Evolutionary conservation across 768 basidiomycete genomes (phyloP).

Genomic region (Tylopilus subfusipes): DNA sequence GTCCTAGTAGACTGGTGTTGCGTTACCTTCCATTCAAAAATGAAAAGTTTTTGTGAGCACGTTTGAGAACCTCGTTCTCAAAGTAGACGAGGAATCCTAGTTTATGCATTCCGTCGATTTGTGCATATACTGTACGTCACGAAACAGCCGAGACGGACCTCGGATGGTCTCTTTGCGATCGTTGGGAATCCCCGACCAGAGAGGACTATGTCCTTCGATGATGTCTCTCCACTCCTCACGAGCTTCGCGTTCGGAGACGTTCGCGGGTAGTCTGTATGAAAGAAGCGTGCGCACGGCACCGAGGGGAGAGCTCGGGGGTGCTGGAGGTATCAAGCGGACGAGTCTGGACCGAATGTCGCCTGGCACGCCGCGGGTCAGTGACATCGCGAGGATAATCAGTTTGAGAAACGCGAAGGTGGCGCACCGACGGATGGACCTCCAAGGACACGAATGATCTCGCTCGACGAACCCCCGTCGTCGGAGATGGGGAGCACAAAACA

Average conservation of each 20-base stretch:
- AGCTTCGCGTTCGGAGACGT: conserved; percentile 67
- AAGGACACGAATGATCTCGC: conserved; percentile 89
- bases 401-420: conserved; percentile 12
- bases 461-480: conserved; percentile 93
- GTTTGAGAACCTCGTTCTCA: conserved; percentile 79
- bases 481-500: conserved; percentile 90
- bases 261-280: conserved; percentile 71
- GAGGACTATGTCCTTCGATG: conserved; percentile 75
- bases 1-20: background rate
- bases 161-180: conserved; percentile 91
- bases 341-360: conserved; percentile 89
- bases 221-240: conserved; percentile 91
- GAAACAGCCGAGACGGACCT: conserved; percentile 42
- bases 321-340: conserved; percentile 78
- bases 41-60: conserved; percentile 92
- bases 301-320: conserved; percentile 56
- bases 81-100: conserved; percentile 91
- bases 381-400: conserved; percentile 9
- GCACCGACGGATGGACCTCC: conserved; percentile 82
- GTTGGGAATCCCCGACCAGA: conserved; percentile 84
- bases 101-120: background rate
- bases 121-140: background rate
- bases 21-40: conserved; percentile 83
- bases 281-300: conserved; percentile 75
- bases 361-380: conserved; percentile 27